A percentile compares a stretch with the other conserved stretches of the same genome.
These are phyloP conservation scores for Cyclotella distinguenda DNA, from an alignment of 108 stramenopile species.

Conservation along the genomic window DNA sequence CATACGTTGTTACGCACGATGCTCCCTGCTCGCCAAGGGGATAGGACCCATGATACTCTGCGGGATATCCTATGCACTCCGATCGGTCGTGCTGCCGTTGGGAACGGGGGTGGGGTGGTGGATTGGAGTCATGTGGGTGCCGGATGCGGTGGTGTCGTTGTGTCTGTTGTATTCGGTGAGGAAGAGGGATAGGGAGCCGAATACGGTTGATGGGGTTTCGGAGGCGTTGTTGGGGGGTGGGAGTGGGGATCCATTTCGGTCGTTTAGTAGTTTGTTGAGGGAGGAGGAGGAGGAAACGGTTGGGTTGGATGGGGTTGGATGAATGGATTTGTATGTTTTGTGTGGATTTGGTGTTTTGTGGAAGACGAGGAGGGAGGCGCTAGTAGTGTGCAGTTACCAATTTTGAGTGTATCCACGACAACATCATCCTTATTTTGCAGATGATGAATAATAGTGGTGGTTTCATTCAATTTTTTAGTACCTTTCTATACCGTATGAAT, in stretches of 20 bases:
- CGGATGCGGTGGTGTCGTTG: slow-evolving; percentile 32
- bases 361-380: too few species aligned
- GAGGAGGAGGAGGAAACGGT: slow-evolving; percentile 36
- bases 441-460: too few species aligned
- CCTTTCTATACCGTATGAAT: too few species aligned
- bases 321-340: too few species aligned
- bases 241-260: slow-evolving; percentile 14
- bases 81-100: slow-evolving; percentile 38
- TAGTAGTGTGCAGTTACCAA: too few species aligned
- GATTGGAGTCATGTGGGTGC: slow-evolving; percentile 54
- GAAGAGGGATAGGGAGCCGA: slow-evolving; percentile 47
- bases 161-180: slow-evolving; percentile 55
- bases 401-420: too few species aligned
- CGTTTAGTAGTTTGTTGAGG: slow-evolving; percentile 20
- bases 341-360: too few species aligned
- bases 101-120: slow-evolving; percentile 48
- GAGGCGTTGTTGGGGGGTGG: slow-evolving; percentile 23
- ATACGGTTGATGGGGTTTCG: slow-evolving; percentile 28
- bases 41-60: slow-evolving; percentile 50
- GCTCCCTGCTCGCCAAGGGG: slow-evolving; percentile 39
- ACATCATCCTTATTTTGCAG: too few species aligned
- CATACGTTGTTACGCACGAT: slow-evolving; percentile 16
- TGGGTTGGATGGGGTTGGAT: not conserved
- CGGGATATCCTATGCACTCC: slow-evolving; percentile 44
- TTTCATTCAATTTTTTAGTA: too few species aligned